Percentiles rank a stretch among this genome's conserved stretches.
These are phyloP conservation scores for Claviceps spartinae DNA, from an alignment of 2,329 filamentous ascomycete genomes.

Conservation along the genomic window DNA sequence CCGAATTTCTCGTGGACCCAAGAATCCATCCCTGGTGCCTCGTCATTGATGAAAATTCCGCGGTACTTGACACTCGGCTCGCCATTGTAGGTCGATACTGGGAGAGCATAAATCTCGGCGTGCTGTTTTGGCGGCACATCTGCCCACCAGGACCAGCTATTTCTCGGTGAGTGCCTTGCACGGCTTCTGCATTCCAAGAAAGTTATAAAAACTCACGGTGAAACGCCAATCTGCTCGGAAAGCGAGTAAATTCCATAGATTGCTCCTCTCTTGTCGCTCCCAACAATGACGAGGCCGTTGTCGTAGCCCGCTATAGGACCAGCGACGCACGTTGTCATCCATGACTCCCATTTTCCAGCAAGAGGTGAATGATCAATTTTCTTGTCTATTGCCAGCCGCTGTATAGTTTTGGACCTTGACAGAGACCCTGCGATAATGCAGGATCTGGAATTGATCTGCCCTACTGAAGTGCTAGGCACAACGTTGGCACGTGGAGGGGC, in stretches of 20 bases:
- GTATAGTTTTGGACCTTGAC: conserved; percentile 10
- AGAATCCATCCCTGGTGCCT: conserved; percentile 30
- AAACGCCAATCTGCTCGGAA: conserved; percentile 48
- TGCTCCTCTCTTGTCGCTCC: conserved; percentile 44
- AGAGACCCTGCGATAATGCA: conserved; percentile 14
- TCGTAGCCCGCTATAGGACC: conserved; percentile 28
- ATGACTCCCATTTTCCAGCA: conserved; percentile 41
- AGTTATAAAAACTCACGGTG: conserved; percentile 21
- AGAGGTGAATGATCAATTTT: conserved; percentile 13
- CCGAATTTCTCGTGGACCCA: conserved; percentile 39
- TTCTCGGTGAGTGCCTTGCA: not conserved
- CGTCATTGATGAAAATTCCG: conserved; percentile 49
- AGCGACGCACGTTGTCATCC: conserved; percentile 32
- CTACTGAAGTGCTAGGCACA: conserved; percentile 3
- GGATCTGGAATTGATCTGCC: conserved; percentile 2
- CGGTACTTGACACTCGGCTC: conserved; percentile 45
- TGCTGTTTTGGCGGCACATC: conserved; percentile 38
- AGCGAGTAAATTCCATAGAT: conserved; percentile 48
- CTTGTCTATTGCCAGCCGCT: conserved; percentile 6
- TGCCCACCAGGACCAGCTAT: conserved; percentile 45
- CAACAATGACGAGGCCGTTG: conserved; percentile 40
- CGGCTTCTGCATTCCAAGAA: not conserved
- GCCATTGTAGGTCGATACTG: conserved; percentile 18
- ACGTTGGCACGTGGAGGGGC: conserved; percentile 8
- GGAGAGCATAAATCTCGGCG: conserved; percentile 33